Evolutionary conservation across 345 rosid species (phyloP).

Genomic region (Aethionema arabicum): DNA sequence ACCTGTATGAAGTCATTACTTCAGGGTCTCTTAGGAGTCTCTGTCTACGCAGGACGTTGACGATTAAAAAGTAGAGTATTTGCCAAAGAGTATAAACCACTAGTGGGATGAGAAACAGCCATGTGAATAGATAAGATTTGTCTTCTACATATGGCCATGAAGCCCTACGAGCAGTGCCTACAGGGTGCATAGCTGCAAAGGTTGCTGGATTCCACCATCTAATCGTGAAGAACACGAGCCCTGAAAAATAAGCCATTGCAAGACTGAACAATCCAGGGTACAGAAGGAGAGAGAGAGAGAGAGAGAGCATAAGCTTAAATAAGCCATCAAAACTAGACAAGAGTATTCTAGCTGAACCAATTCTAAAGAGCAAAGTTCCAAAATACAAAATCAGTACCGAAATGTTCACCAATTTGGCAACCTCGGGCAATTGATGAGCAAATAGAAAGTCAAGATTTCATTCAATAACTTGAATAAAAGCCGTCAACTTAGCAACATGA

Average conservation of each 20-base stretch:
- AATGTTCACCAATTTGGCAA: not conserved
- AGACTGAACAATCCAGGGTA: slow-evolving; percentile 12
- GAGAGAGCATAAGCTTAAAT: not conserved
- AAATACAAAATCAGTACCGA: not conserved
- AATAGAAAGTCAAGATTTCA: slow-evolving; percentile 10
- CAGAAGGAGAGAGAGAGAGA: slow-evolving; percentile 4
- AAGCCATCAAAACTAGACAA: not conserved
- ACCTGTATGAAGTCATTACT: slow-evolving; percentile 99
- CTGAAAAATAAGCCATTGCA: slow-evolving; percentile 41
- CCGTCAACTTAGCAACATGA: not conserved
- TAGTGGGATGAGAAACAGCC: slow-evolving; percentile 89
- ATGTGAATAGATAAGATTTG: slow-evolving; percentile 64
- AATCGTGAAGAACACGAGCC: slow-evolving; percentile 89
- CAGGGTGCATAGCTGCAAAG: slow-evolving; percentile 88
- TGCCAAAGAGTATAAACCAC: slow-evolving; percentile 91
- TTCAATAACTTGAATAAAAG: not conserved
- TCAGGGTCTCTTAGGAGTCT: slow-evolving; percentile 93
- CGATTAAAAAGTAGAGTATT: slow-evolving; percentile 81
- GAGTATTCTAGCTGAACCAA: not conserved
- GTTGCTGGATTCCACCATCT: slow-evolving; percentile 98
- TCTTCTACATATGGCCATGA: slow-evolving; percentile 95
- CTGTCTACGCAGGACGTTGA: slow-evolving; percentile 86
- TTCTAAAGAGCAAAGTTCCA: not conserved
- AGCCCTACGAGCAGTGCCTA: slow-evolving; percentile 57
- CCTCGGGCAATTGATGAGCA: not conserved